A percentile compares a stretch with the other conserved stretches of the same genome.
Conservation (phyloP, 2,329 filamentous ascomycete species). For the Colletotrichum tofieldiae region DNA sequence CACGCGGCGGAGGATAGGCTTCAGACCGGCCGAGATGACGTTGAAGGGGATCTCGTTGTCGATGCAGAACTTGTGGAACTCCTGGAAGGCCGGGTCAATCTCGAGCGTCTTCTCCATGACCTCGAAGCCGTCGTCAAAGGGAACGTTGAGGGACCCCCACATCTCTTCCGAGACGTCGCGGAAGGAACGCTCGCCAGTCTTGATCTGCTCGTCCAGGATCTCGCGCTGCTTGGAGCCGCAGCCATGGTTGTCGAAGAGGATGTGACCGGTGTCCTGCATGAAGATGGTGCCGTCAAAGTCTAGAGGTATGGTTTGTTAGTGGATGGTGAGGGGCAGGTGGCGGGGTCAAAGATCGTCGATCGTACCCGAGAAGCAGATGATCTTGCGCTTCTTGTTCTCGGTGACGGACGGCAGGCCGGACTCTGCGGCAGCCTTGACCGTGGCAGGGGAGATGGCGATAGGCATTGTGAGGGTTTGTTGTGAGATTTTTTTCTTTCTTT, state of each 20-base stretch:
- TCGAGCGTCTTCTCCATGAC: slow-evolving; percentile 74
- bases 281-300: slow-evolving; percentile 83
- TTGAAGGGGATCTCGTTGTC: slow-evolving; percentile 77
- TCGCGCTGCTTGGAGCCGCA: slow-evolving; percentile 71
- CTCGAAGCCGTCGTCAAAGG: slow-evolving; percentile 78
- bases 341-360: background rate
- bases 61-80: slow-evolving; percentile 77
- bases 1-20: slow-evolving; percentile 74
- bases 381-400: slow-evolving; percentile 66
- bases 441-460: slow-evolving; percentile 54
- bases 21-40: slow-evolving; percentile 78
- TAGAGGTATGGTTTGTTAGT: slow-evolving; percentile 50
- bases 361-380: slow-evolving; percentile 72
- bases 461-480: slow-evolving; percentile 53
- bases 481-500: background rate
- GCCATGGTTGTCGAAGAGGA: slow-evolving; percentile 77
- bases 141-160: slow-evolving; percentile 77
- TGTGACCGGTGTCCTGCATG: slow-evolving; percentile 79
- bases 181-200: slow-evolving; percentile 76
- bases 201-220: slow-evolving; percentile 75
- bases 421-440: slow-evolving; percentile 49
- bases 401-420: slow-evolving; percentile 30
- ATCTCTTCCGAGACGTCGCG: slow-evolving; percentile 81
- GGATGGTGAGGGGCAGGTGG: background rate
- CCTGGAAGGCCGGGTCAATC: slow-evolving; percentile 75